These are phyloP conservation scores for Ochetophila trinervis DNA, from an alignment of 306 rosid genomes.

Conservation along the genomic window DNA sequence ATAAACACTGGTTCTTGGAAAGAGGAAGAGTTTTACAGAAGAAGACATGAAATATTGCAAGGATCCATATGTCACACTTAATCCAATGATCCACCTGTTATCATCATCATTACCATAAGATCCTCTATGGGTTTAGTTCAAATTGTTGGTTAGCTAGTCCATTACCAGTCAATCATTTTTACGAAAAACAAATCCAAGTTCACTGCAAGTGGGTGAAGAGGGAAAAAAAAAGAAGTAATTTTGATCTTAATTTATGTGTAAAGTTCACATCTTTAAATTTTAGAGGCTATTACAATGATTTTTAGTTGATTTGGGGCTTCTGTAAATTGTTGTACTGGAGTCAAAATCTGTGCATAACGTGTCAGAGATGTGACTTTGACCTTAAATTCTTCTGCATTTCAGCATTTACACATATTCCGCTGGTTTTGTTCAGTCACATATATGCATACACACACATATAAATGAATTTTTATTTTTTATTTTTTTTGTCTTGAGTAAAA, in stretches of 20 bases:
- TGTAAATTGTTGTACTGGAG: no score
- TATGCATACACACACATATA: no score
- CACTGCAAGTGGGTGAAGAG: slow-evolving; percentile 16
- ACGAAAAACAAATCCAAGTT: slow-evolving; percentile 1
- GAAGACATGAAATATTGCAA: slow-evolving; percentile 60
- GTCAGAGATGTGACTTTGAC: no score
- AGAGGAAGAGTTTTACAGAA: slow-evolving; percentile 47
- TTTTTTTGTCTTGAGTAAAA: slow-evolving; percentile 2
- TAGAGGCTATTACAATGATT: not conserved
- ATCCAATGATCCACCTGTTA: slow-evolving; percentile 14
- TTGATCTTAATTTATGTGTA: not conserved
- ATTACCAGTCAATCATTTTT: not conserved
- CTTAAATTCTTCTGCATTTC: no score
- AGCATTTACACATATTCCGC: no score
- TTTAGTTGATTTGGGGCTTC: not conserved
- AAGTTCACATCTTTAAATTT: no score
- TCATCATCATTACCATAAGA: slow-evolving; percentile 31
- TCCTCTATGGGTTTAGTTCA: slow-evolving; percentile 36
- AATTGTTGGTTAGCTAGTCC: slow-evolving; percentile 11
- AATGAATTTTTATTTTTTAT: not conserved
- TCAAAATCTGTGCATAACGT: no score
- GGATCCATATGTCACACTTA: slow-evolving; percentile 29
- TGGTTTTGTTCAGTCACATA: no score
- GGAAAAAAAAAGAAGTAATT: slow-evolving; percentile 23
- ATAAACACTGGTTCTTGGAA: slow-evolving; percentile 36